Evolutionary conservation across 768 basidiomycete species (phyloP), one percentile per base, ranked within the genome.

Genomic region (Kondoa malvinella): DNA sequence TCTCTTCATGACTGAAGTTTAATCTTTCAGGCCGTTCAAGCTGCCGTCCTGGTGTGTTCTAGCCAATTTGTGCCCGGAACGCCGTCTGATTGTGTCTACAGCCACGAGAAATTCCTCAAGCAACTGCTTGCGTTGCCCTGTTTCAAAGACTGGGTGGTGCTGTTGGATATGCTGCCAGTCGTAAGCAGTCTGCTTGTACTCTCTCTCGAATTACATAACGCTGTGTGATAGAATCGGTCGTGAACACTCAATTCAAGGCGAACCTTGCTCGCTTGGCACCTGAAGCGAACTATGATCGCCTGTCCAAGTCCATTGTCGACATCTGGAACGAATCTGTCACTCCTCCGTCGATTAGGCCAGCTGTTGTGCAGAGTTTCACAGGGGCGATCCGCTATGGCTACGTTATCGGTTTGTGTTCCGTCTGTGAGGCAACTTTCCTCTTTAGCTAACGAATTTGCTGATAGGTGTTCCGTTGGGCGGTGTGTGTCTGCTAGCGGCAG

Each of bases 1-100:
- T 31, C 16, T 17, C 2, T 32, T 50, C 15, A 17, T 60, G 1
- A 57, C 69, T 62, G 66, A 70, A 34, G n/a, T n/a, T 59, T 71
- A 27, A 25, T 34, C 2, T 60, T 74, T 62, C 70, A 72, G 50
- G 72, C 76, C 21, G 72, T 75, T 68, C 72, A 74, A 59, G 70
- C 71, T 30, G 68, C 70, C 30, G 70, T 70, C n/a, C n/a, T n/a
- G n/a, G n/a, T n/a, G n/a, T n/a, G n/a, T n/a, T n/a, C n/a, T n/a
- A n/a, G n/a, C n/a, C n/a, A n/a, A n/a, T n/a, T n/a, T n/a, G n/a
- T n/a, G n/a, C n/a, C n/a, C n/a, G n/a, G n/a, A n/a, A n/a, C n/a
- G n/a, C n/a, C n/a, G n/a, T n/a, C n/a, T n/a, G n/a, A n/a, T n/a
- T n/a, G n/a, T n/a, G n/a, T n/a, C n/a, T n/a, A n/a, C n/a, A n/a